Conservation (phyloP, 768 basidiomycete genomes). For the Exsudoporus frostii region DNA sequence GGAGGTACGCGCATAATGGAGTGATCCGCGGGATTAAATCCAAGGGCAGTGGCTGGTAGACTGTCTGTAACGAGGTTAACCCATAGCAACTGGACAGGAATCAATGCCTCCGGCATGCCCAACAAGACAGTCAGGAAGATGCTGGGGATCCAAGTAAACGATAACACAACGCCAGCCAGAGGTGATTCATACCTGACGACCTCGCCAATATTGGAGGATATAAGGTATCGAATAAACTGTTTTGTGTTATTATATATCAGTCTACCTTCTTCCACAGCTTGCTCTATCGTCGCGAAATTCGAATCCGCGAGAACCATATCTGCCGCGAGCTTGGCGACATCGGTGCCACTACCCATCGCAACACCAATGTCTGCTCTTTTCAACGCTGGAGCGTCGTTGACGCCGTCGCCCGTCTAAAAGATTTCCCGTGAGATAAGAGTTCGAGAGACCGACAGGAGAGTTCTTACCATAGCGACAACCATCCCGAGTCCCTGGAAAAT, state of each 20-base stretch:
- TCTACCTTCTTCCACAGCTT: slow-evolving; percentile 95
- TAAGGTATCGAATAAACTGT: slow-evolving; percentile 99
- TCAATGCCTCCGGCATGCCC: slow-evolving; percentile 99
- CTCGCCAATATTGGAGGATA: slow-evolving; percentile 96
- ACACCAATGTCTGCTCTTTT: slow-evolving; percentile 98
- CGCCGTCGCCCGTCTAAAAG: slow-evolving; percentile 87
- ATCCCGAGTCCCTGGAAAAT: slow-evolving; percentile 86
- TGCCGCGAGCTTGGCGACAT: slow-evolving; percentile 95
- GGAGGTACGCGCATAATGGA: slow-evolving; percentile 96
- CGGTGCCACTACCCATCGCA: slow-evolving; percentile 98
- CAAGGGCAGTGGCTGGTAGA: slow-evolving; percentile 93
- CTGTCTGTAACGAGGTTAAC: slow-evolving; percentile 98
- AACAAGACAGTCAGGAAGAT: slow-evolving; percentile 97
- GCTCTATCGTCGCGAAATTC: slow-evolving; percentile 96
- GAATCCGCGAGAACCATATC: slow-evolving; percentile 98
- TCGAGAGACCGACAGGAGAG: slow-evolving; percentile 6
- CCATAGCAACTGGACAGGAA: slow-evolving; percentile 97
- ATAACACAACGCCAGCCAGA: neutral
- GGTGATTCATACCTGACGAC: slow-evolving; percentile 65
- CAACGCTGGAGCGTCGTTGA: slow-evolving; percentile 96
- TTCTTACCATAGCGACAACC: slow-evolving; percentile 89
- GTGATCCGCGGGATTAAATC: slow-evolving; percentile 96
- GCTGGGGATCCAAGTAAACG: slow-evolving; percentile 34
- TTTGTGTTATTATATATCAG: slow-evolving; percentile 99
- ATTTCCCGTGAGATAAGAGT: slow-evolving; percentile 6